A percentile compares a stretch with the other conserved stretches of the same genome.
Conservation (phyloP, 2,329 filamentous ascomycete genomes). For the Fusarium kyushuense region DNA sequence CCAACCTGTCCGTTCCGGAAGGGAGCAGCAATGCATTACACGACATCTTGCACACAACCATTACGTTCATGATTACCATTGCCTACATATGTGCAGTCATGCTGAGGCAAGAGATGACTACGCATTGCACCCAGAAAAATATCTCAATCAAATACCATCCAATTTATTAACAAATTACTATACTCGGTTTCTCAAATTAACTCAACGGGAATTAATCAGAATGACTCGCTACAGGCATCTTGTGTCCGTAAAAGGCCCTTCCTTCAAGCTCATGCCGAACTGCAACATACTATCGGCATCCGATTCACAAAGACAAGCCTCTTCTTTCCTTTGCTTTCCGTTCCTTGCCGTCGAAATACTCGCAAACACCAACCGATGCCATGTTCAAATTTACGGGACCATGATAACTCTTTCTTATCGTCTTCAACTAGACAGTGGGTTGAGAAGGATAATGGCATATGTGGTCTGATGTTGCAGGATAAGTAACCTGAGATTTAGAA, state of each 20-base stretch:
- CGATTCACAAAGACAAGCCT: conserved; percentile 16
- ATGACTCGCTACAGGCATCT: conserved; percentile 25
- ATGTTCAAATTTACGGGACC: conserved; percentile 30
- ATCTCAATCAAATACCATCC: conserved; percentile 3
- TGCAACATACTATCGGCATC: conserved; percentile 1
- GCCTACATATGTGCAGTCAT: conserved; percentile 19
- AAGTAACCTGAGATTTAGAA: conserved; percentile 43
- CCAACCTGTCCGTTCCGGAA: conserved; percentile 7
- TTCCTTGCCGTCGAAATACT: conserved; percentile 33
- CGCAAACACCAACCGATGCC: conserved; percentile 5
- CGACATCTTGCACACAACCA: conserved; percentile 22
- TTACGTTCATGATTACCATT: conserved; percentile 20
- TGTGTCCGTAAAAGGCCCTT: conserved; percentile 40
- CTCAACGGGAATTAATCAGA: neutral
- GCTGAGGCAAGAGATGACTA: conserved; percentile 36
- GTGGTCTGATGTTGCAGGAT: conserved; percentile 38
- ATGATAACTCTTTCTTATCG: conserved; percentile 12
- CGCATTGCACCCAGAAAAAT: conserved; percentile 4
- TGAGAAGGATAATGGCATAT: conserved; percentile 15
- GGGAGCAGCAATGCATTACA: conserved; percentile 11
- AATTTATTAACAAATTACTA: conserved; percentile 1
- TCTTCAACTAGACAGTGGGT: conserved; percentile 4
- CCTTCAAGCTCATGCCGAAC: neutral
- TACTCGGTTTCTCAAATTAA: neutral
- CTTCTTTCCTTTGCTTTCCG: conserved; percentile 43